Base-by-base conservation (phyloP, 164 flowering plant genomes). In the Malania oleifera region DNA sequence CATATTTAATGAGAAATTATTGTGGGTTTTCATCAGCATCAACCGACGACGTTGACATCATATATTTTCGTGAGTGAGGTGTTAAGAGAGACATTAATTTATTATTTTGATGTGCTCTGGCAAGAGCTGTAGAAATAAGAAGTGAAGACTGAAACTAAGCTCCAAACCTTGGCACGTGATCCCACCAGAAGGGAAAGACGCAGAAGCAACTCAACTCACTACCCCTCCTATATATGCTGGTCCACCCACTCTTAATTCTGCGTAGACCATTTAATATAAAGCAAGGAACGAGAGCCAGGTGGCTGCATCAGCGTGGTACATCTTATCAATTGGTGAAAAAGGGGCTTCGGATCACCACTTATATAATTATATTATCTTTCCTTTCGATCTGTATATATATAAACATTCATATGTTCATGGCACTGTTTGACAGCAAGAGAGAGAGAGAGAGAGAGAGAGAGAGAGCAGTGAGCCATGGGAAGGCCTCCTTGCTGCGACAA, bases 401-500 rank as follows among this genome's bases (percentile, higher is more conserved):
- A 70, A 61, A 51, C 65, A 45, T 37, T 65, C 77, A 72, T 73
- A 65, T 66, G 77, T 51, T 38, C 14, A 26, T 57, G 52, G 29
- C 24, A 52, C 35, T 29, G 50, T 69, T 56, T 66, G 64, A 39
- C 17, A 57, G 64, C 26, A 37, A 13, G 25, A 31, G 45, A 54
- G 57, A 35, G 67, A 48, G 52, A 50, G 27, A 39, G 52, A 43
- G 56, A 34, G 47, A 41, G 48, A 39, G 25, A 27, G 35, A 10
- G 48, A 57, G 5, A 43, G 22, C 28, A 15, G 0, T 24, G 14
- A 43, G 73, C 58, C 60, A 86, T 83, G 89, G 89, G 83, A 48
- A 81, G 89, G 56, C 89, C 89, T 54, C 88, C 88, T 49, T 86
- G 92, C 67, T 83, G 92, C 68, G 89, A 86, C 28, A 83, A 83